Percentiles rank a stretch among this genome's conserved stretches.
phyloP scores from a whole-genome alignment of 192 early-diverging fungal species.

The Lobosporangium transversale region DNA sequence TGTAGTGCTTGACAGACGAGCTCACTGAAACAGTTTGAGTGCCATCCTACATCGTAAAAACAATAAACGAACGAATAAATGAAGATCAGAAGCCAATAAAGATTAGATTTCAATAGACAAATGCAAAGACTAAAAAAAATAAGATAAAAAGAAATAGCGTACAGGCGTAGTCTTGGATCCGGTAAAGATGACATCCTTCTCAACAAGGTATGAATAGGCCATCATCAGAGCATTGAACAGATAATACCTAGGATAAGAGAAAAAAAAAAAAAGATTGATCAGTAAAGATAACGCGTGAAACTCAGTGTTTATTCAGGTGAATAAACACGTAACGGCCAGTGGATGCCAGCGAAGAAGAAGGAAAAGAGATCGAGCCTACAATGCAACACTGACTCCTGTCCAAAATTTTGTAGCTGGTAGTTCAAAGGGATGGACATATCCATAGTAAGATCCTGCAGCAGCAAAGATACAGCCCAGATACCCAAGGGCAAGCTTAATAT shows the following conservation, averaged over 20 bases:
- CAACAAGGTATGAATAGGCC: conserved; percentile 66
- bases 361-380: conserved; percentile 43
- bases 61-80: not conserved
- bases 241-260: conserved; percentile 41
- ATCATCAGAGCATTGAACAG: conserved; percentile 60
- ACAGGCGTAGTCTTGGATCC: conserved; percentile 62
- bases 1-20: conserved; percentile 58
- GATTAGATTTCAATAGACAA: not conserved
- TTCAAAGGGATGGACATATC: conserved; percentile 73
- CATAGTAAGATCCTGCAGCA: conserved; percentile 73
- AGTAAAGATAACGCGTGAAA: not conserved
- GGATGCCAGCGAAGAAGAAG: not conserved
- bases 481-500: conserved; percentile 84
- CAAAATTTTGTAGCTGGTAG: conserved; percentile 64
- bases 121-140: not conserved
- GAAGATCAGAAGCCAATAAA: not conserved
- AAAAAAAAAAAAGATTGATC: not conserved
- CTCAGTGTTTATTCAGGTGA: too few relatives aligned
- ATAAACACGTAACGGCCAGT: too few relatives aligned
- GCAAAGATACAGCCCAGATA: conserved; percentile 81
- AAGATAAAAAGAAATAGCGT: too few relatives aligned
- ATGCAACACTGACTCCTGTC: conserved; percentile 65
- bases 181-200: conserved; percentile 75
- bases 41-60: conserved; percentile 44
- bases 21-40: conserved; percentile 62